Base-by-base conservation (phyloP, 495 filamentous ascomycete species). In the Tuber indicum region DNA sequence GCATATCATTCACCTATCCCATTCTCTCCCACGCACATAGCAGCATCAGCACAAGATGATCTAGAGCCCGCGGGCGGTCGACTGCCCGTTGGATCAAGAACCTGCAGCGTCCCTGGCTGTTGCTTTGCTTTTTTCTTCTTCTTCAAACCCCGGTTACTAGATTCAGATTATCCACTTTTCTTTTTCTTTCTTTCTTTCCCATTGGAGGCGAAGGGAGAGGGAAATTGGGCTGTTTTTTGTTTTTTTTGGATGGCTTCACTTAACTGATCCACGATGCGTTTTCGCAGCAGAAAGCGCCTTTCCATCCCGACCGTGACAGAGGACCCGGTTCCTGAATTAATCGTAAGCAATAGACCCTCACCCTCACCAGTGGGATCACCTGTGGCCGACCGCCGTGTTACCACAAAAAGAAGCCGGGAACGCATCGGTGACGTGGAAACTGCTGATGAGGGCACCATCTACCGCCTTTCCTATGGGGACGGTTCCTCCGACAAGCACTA, bases 341-440 rank as follows among this genome's bases (percentile, higher is more conserved):
- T 72, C 74, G 71, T 44, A 17, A 66, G 58, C 58, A 32, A 16
- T 71, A 71, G 45, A 17, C 74, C 78, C 16, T 80, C 78, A 17
- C 74, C 78, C 16, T 80, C 78, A 72, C 78, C 77, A 80, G 78
- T 75, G 74, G 77, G 78, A 45, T 80, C 78, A 74, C 78, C 77
- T 72, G 47, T 72, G 49, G 71, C 41, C 49, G 72, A 52, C 44
- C 78, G 77, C 79, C 77, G 71, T 66, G 58, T 66, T 26, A 36
- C 26, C 78, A 80, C 74, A 62, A 71, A 79, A 46, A 73, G 62
- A 52, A 78, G 49, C 58, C 78, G 71, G 75, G 58, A 45, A 78
- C 72, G 74, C 41, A 71, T 45, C 72, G 62, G 78, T 80, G 78
- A 80, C 78, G 78, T 80, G 78, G 78, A 80, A 80, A 76, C 74